phyloP scores from a whole-genome alignment of 169 alveolate genomes.

The Cryptosporidium baileyi region DNA sequence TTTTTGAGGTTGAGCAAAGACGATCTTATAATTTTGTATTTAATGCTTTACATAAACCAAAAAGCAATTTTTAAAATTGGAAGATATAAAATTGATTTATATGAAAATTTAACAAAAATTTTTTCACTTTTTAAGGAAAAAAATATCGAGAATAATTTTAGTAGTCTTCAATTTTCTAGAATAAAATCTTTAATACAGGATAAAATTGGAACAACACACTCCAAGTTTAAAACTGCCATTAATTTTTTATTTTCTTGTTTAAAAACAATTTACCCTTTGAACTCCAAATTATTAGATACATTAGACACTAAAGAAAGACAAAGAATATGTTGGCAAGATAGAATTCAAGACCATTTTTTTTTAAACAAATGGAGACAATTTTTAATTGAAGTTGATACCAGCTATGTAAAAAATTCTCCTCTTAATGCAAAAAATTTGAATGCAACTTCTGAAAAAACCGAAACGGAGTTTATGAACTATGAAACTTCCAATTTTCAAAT shows the following conservation, averaged over 20 bases:
- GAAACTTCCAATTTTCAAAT: background rate
- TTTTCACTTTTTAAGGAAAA: constrained; percentile 12
- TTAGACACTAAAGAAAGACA: constrained; percentile 16
- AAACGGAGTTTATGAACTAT: background rate
- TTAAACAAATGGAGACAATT: constrained; percentile 16
- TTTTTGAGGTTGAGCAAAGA: constrained; percentile 49
- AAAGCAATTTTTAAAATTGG: background rate
- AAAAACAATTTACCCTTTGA: constrained; percentile 33
- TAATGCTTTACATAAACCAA: background rate
- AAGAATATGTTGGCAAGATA: constrained; percentile 35
- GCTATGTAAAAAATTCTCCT: background rate
- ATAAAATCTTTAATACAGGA: background rate
- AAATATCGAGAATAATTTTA: background rate
- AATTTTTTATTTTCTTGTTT: constrained; percentile 39
- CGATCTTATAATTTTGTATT: constrained; percentile 7
- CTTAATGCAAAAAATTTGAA: background rate
- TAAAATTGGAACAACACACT: background rate
- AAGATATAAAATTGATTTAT: background rate
- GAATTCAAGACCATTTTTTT: background rate
- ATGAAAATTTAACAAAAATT: background rate
- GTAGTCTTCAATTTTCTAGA: constrained; percentile 47
- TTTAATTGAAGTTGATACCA: background rate
- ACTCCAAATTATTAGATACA: constrained; percentile 29
- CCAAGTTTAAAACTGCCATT: background rate
- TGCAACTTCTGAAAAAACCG: background rate